Conservation (phyloP, 495 filamentous ascomycete species). For the Parachaetomium inaequale region DNA sequence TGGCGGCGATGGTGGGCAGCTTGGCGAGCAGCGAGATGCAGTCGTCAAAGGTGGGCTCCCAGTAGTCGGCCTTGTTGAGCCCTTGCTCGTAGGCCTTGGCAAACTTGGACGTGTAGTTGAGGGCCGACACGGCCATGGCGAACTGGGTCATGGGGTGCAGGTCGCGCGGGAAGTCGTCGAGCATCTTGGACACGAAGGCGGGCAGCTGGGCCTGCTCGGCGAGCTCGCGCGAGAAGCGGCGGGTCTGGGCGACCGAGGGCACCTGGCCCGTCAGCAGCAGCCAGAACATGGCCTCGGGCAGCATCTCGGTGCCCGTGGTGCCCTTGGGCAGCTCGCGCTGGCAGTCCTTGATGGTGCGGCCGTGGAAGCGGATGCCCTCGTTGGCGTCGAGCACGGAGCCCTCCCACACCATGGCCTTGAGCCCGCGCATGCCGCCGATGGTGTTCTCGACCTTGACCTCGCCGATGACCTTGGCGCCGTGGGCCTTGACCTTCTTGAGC, state of each 20-base stretch:
- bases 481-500: conserved; percentile 82
- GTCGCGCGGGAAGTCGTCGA: conserved; percentile 81
- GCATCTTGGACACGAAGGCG: conserved; percentile 76
- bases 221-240: conserved; percentile 75
- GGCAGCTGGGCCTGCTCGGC: conserved; percentile 86
- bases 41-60: conserved; percentile 98
- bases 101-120: conserved; percentile 89
- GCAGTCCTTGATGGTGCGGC: conserved; percentile 96
- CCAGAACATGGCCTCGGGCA: conserved; percentile 99
- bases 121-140: conserved; percentile 84
- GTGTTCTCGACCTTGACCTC: conserved; percentile 93
- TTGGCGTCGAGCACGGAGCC: conserved; percentile 94
- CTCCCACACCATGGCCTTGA: conserved; percentile 99
- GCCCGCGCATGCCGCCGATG: conserved; percentile 93
- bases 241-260: conserved; percentile 74
- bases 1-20: conserved; percentile 92
- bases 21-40: conserved; percentile 90
- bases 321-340: conserved; percentile 91
- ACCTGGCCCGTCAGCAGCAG: conserved; percentile 91
- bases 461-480: conserved; percentile 77
- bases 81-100: conserved; percentile 90
- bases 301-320: conserved; percentile 92
- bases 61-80: conserved; percentile 90
- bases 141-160: conserved; percentile 99
- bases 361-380: conserved; percentile 98